These are phyloP conservation scores for Balakata baccata DNA, from an alignment of 345 rosid species.

Conservation along the genomic window DNA sequence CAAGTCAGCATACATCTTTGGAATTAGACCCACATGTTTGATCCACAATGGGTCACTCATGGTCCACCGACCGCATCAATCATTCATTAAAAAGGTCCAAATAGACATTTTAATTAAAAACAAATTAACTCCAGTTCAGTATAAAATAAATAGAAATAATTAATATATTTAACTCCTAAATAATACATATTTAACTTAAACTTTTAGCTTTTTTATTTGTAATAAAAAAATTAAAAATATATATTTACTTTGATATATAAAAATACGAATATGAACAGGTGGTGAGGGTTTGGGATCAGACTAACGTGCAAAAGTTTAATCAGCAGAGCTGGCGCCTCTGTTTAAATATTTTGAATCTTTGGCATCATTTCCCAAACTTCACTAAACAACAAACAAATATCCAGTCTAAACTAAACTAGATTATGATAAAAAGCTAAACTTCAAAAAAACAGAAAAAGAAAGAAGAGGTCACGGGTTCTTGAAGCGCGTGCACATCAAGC, in stretches of 20 bases:
- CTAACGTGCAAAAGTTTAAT: too few species aligned
- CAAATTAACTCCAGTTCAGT: too few species aligned
- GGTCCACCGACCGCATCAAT: slow-evolving; percentile 16
- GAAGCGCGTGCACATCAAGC: too few species aligned
- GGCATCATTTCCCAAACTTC: slow-evolving; percentile 13
- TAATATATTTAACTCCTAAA: too few species aligned
- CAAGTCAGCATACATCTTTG: background rate
- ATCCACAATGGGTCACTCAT: slow-evolving; percentile 8
- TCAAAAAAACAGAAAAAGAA: too few species aligned
- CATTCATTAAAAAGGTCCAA: background rate
- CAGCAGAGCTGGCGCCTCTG: slow-evolving; percentile 23
- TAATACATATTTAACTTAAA: background rate
- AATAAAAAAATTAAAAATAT: too few species aligned
- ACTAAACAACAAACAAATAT: slow-evolving; percentile 20
- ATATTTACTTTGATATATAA: too few species aligned
- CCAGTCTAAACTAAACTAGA: background rate
- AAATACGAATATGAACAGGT: too few species aligned
- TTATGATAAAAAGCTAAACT: background rate
- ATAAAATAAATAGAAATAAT: too few species aligned
- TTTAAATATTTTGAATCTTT: slow-evolving; percentile 14
- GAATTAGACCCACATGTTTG: slow-evolving; percentile 18
- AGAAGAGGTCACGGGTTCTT: too few species aligned
- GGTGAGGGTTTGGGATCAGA: too few species aligned
- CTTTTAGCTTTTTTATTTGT: background rate
- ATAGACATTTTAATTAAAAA: background rate